Conservation (phyloP, 495 filamentous ascomycete genomes). For the Neurospora tetrasperma region DNA sequence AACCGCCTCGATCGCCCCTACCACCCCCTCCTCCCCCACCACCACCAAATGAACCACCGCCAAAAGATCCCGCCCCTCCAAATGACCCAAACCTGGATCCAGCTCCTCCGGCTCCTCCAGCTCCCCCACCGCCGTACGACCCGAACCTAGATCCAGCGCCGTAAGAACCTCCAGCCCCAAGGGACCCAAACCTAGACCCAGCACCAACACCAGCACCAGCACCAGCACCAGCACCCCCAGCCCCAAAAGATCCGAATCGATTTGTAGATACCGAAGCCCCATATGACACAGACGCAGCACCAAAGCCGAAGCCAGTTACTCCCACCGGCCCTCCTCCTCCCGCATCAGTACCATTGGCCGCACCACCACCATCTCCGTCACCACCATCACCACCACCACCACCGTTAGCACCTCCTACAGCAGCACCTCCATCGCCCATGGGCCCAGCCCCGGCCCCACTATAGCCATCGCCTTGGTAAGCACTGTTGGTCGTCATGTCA, state of each 20-base stretch:
- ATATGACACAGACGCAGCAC: neutral
- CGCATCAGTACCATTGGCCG: neutral
- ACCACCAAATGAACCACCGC: neutral
- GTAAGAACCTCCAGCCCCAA: neutral
- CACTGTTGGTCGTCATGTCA: neutral
- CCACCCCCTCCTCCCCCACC: neutral
- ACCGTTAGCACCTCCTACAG: too few relatives aligned
- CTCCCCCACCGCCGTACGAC: neutral
- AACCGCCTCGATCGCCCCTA: conserved; percentile 10
- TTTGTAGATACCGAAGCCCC: neutral
- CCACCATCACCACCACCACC: neutral
- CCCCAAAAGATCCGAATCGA: neutral
- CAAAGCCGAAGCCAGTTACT: neutral
- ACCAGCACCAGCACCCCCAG: neutral
- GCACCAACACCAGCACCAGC: neutral
- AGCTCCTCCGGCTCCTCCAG: neutral
- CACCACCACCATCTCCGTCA: neutral
- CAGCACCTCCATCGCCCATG: too few relatives aligned
- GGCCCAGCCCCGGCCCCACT: neutral
- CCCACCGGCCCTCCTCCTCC: conserved; percentile 9
- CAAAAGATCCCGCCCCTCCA: neutral
- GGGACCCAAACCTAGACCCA: neutral
- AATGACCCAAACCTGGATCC: neutral
- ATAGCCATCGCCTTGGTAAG: neutral
- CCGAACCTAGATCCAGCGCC: neutral